Evolutionary conservation across 2,329 filamentous ascomycete genomes (phyloP), one percentile per base, ranked within the genome.

Genomic region (Stagonosporopsis tanaceti): DNA sequence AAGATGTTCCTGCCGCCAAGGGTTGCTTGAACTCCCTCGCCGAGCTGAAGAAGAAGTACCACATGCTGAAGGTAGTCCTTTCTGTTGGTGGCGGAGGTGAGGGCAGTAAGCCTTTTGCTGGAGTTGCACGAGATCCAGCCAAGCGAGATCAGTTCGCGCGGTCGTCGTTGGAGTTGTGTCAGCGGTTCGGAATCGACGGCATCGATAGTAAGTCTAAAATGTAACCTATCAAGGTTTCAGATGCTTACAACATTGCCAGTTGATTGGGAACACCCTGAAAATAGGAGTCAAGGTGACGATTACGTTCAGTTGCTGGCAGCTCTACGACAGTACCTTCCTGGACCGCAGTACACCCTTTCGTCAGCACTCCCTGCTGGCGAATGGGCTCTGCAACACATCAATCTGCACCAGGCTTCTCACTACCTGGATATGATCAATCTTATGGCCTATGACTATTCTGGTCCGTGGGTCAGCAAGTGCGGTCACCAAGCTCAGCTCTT

Each of bases 401-500:
- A 93, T 70, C 79, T 94, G 11, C 78, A 76, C 22, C 79, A 81
- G 54, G 85, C 88, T 11, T 83, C 88, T 47, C 78, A 84, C 42
- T 87, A 90, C 64, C 81, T 95, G 34, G 90, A 94, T 74, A 83
- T 88, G 61, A 79, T 95, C 73, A 94, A 94, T 73, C 78, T 95
- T 34, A 92, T 90, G 85, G 85, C 90, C 1, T 95, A 93, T 75
- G 91, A 95, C 74, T 91, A 93, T 69, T 87, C 85, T 25, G 90
- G 91, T 1, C 81, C 85, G 3, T 93, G 90, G 90, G 85, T 84
- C 1, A 72, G 80, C 28, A 84, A 83, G 55, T 86, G 85, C 42
- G 91, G 90, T 6, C 89, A 94, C 72, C 91, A 94, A 52, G 86
- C 90, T 4, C 90, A 93, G 71, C 84, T 95, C 1, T 91, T 88